A percentile compares a stretch with the other conserved stretches of the same genome.
phyloP scores from a whole-genome alignment of 768 basidiomycete genomes.

The Suillus paluster region DNA sequence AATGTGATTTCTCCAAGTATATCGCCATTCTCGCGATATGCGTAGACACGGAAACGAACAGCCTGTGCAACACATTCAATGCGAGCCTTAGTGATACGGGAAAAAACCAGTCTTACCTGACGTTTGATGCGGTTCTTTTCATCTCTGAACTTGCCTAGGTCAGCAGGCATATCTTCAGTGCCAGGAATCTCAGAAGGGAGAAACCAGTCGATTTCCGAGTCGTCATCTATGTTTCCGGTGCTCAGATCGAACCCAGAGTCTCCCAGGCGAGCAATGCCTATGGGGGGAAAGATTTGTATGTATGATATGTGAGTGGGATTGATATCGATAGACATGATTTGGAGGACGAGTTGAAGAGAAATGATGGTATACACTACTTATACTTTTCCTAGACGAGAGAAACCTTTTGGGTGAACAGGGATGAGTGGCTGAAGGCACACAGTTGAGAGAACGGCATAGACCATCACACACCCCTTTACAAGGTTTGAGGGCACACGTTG shows the following conservation, averaged over 20 bases:
- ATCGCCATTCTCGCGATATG: conserved; percentile 26
- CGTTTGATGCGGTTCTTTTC: conserved; percentile 28
- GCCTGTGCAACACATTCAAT: conserved; percentile 23
- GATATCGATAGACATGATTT: neutral
- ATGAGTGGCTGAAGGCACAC: neutral
- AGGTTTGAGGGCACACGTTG: no score
- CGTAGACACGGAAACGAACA: conserved; percentile 39
- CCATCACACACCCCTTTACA: neutral
- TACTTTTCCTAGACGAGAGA: neutral
- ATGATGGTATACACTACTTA: neutral
- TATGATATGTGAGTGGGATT: neutral
- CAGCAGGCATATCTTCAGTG: conserved; percentile 18
- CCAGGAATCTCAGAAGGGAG: conserved; percentile 36
- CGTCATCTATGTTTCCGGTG: conserved; percentile 5
- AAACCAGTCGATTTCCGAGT: conserved; percentile 17
- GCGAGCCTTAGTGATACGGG: neutral
- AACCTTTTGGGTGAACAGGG: no score
- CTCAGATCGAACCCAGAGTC: conserved; percentile 28
- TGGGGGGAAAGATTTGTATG: conserved; percentile 38
- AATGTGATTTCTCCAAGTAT: conserved; percentile 35
- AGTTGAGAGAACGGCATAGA: neutral
- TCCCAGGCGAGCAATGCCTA: conserved; percentile 40
- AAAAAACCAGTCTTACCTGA: conserved; percentile 23
- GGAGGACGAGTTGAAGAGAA: neutral
- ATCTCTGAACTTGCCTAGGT: conserved; percentile 24